Conservation (phyloP, 1,139 yeast species). For the Zygosaccharomyces pseudobailii region DNA sequence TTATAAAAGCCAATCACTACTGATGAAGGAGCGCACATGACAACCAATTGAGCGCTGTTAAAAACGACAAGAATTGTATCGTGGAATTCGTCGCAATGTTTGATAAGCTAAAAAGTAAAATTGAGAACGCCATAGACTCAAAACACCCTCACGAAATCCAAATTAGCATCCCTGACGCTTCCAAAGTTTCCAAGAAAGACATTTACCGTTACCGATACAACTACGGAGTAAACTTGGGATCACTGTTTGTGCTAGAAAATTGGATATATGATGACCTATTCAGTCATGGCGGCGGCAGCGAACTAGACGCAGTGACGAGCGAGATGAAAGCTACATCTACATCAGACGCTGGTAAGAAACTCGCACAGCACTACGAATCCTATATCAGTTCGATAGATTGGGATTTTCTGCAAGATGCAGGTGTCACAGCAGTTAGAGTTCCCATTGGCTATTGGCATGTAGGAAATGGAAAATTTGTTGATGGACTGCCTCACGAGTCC, state of each 20-base stretch:
- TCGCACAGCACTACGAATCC: conserved; percentile 67
- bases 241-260: conserved; percentile 75
- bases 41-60: too few relatives aligned
- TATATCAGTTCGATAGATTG: conserved; percentile 64
- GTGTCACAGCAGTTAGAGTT: conserved; percentile 72
- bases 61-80: too few relatives aligned
- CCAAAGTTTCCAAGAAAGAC: conserved; percentile 40
- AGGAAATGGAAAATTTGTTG: conserved; percentile 53
- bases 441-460: conserved; percentile 93
- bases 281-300: conserved; percentile 53
- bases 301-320: conserved; percentile 64
- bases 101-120: conserved; percentile 41
- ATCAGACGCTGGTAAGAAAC: conserved; percentile 49
- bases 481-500: conserved; percentile 53
- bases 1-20: not conserved
- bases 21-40: too few relatives aligned
- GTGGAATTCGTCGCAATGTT: conserved; percentile 31
- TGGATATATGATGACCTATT: conserved; percentile 62
- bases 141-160: conserved; percentile 31
- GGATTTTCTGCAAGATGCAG: conserved; percentile 59
- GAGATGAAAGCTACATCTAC: conserved; percentile 46
- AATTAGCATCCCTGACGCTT: conserved; percentile 35
- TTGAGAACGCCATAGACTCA: conserved; percentile 36
- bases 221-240: conserved; percentile 84
- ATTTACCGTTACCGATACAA: conserved; percentile 64